phyloP scores from a whole-genome alignment of 2,329 filamentous ascomycete genomes.

The Aspergillus aculeatus region DNA sequence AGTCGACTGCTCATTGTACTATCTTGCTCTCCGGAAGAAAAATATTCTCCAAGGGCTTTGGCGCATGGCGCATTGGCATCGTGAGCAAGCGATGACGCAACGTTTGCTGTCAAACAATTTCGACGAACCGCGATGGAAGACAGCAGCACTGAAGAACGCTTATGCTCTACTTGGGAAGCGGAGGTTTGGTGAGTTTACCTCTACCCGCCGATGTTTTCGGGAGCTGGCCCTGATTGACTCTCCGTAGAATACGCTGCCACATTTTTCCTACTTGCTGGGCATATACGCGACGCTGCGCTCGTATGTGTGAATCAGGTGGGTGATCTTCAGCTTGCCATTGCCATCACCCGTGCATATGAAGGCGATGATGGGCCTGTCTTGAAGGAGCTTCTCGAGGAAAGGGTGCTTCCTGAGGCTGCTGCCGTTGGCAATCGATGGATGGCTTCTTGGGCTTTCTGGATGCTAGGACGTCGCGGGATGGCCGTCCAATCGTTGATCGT shows the following conservation, averaged over 20 bases:
- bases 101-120: constrained; percentile 89
- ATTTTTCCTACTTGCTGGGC: constrained; percentile 89
- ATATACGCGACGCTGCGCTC: constrained; percentile 78
- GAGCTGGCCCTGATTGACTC: constrained; percentile 3
- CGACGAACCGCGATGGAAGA: constrained; percentile 79
- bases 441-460: constrained; percentile 93
- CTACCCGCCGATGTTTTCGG: background rate
- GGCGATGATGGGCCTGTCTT: constrained; percentile 77
- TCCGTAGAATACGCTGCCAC: constrained; percentile 83
- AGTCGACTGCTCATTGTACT: constrained; percentile 85
- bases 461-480: constrained; percentile 77
- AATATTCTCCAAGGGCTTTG: constrained; percentile 84
- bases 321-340: constrained; percentile 85
- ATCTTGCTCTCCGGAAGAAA: constrained; percentile 88
- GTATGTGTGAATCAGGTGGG: constrained; percentile 84
- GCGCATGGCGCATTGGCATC: constrained; percentile 89
- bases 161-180: constrained; percentile 91
- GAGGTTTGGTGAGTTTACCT: constrained; percentile 66
- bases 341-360: constrained; percentile 83
- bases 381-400: constrained; percentile 71
- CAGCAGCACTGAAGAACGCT: constrained; percentile 88
- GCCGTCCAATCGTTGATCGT: constrained; percentile 81
- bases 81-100: constrained; percentile 77
- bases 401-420: constrained; percentile 73
- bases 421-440: constrained; percentile 88